Percentiles rank a stretch among this genome's conserved stretches.
Conservation (phyloP, 2,329 filamentous ascomycete genomes). For the Nemania sp. region DNA sequence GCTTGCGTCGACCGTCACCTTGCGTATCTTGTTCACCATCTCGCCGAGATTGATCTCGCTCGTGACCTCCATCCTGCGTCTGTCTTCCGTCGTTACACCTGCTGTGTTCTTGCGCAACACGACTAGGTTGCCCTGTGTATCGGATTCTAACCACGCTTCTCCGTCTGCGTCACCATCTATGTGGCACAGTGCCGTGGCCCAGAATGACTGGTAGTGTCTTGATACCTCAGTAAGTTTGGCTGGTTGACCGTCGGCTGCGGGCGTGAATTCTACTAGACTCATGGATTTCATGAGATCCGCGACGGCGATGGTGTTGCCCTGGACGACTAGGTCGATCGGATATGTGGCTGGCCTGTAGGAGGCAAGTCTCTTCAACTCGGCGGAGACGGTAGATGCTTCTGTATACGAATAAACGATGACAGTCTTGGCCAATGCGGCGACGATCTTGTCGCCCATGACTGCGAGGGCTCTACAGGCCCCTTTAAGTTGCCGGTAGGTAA, state of each 20-base stretch:
- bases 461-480: conserved; percentile 81
- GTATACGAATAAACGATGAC: conserved; percentile 63
- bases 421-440: conserved; percentile 88
- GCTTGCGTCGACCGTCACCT: conserved; percentile 68
- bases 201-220: conserved; percentile 78
- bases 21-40: conserved; percentile 86
- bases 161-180: conserved; percentile 70
- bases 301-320: conserved; percentile 76
- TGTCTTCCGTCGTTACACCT: conserved; percentile 75
- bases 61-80: conserved; percentile 68
- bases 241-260: conserved; percentile 57
- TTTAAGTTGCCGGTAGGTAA: conserved; percentile 70
- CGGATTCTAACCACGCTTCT: conserved; percentile 78
- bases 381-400: conserved; percentile 59
- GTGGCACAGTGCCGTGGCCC: conserved; percentile 77
- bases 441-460: conserved; percentile 74
- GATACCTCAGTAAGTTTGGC: conserved; percentile 73
- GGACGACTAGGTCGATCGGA: conserved; percentile 78
- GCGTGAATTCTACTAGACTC: conserved; percentile 72
- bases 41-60: conserved; percentile 87
- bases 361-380: conserved; percentile 69
- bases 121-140: conserved; percentile 85
- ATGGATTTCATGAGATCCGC: conserved; percentile 94
- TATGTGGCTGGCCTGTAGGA: conserved; percentile 81
- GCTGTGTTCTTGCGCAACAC: conserved; percentile 74